phyloP scores from a whole-genome alignment of 75 land plant genomes.

The Adiantum capillusveneris region DNA sequence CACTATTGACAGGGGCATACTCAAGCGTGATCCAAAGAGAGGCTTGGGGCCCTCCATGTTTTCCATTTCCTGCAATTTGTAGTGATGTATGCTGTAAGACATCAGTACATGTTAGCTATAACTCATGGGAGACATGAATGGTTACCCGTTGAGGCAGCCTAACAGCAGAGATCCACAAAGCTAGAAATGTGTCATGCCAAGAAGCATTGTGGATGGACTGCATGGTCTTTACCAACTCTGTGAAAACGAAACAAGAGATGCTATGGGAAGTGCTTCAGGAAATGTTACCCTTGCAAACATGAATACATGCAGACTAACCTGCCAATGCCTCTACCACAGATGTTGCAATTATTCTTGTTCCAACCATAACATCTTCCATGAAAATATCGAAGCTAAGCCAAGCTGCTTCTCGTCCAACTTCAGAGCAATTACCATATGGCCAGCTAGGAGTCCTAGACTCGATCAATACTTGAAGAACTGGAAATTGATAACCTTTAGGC shows the following conservation, averaged over 20 bases:
- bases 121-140: neutral
- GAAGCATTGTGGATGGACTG: slow-evolving; percentile 62
- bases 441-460: slow-evolving; percentile 32
- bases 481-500: slow-evolving; percentile 28
- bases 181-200: slow-evolving; percentile 89
- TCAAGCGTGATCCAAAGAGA: slow-evolving; percentile 67
- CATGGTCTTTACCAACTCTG: slow-evolving; percentile 75
- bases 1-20: slow-evolving; percentile 62
- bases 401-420: slow-evolving; percentile 44
- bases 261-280: neutral
- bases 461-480: slow-evolving; percentile 29
- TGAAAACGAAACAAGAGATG: neutral
- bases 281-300: neutral
- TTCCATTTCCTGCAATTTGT: slow-evolving; percentile 62
- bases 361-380: slow-evolving; percentile 74
- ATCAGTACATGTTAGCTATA: neutral
- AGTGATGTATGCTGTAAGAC: neutral
- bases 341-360: slow-evolving; percentile 47
- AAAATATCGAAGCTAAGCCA: slow-evolving; percentile 89
- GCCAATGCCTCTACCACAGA: slow-evolving; percentile 65
- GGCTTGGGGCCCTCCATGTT: slow-evolving; percentile 78
- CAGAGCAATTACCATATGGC: slow-evolving; percentile 43
- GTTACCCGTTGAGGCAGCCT: slow-evolving; percentile 81
- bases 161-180: slow-evolving; percentile 71
- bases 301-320: slow-evolving; percentile 30